These are phyloP conservation scores for Neurospora terricola DNA, from an alignment of 495 filamentous ascomycete species.

Conservation along the genomic window DNA sequence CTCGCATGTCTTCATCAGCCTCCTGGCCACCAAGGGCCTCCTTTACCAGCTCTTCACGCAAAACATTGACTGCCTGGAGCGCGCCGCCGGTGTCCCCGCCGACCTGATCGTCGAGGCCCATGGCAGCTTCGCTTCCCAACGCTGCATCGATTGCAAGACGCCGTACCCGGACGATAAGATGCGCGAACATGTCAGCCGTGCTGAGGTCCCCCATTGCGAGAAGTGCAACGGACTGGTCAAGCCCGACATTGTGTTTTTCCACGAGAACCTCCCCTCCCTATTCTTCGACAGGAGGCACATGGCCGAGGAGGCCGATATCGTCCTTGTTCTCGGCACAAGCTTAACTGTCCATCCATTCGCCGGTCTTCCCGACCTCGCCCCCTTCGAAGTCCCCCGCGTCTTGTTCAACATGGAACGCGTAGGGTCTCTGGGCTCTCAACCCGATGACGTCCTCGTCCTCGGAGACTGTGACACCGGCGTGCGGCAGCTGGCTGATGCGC, in stretches of 20 bases:
- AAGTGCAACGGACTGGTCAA: constrained; percentile 78
- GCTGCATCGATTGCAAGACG: constrained; percentile 78
- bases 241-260: constrained; percentile 96
- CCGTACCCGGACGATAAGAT: constrained; percentile 64
- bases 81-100: constrained; percentile 71
- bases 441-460: constrained; percentile 30
- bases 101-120: constrained; percentile 87
- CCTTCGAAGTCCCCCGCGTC: constrained; percentile 56
- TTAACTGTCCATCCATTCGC: constrained; percentile 86
- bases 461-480: constrained; percentile 68
- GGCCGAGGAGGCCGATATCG: constrained; percentile 59
- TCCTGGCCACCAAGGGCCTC: constrained; percentile 62
- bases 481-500: constrained; percentile 65
- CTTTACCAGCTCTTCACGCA: constrained; percentile 87
- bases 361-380: constrained; percentile 55
- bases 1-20: constrained; percentile 70
- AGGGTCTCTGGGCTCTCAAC: constrained; percentile 58
- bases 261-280: constrained; percentile 54
- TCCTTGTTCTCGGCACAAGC: constrained; percentile 87
- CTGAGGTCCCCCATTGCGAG: constrained; percentile 58
- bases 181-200: constrained; percentile 50
- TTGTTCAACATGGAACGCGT: constrained; percentile 86
- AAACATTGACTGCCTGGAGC: constrained; percentile 93
- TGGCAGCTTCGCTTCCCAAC: constrained; percentile 82
- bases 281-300: constrained; percentile 55